Evolutionary conservation across 1,139 yeast species (phyloP).

Genomic region (Yamadazyma sp.): DNA sequence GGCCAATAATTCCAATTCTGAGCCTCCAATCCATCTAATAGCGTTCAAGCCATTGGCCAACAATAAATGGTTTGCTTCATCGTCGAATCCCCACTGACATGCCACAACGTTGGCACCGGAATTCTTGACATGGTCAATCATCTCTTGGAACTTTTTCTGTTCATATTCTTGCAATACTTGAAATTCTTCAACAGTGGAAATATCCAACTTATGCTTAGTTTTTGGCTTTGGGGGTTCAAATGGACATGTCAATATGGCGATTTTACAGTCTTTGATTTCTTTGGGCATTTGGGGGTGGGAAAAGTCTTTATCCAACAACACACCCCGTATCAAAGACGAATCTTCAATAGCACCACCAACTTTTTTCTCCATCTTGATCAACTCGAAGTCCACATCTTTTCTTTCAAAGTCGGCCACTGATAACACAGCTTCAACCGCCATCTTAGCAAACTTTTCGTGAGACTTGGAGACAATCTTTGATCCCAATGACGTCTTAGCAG

Average conservation of each 20-base stretch:
- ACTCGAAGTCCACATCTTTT: slow-evolving; percentile 93
- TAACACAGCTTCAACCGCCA: slow-evolving; percentile 96
- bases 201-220: slow-evolving; percentile 95
- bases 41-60: slow-evolving; percentile 89
- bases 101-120: slow-evolving; percentile 96
- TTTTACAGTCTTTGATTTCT: slow-evolving; percentile 71
- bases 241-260: slow-evolving; percentile 96
- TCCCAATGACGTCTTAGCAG: slow-evolving; percentile 93
- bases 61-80: slow-evolving; percentile 93
- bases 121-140: slow-evolving; percentile 83
- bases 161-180: slow-evolving; percentile 87
- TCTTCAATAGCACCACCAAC: slow-evolving; percentile 93
- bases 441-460: slow-evolving; percentile 89
- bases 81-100: slow-evolving; percentile 99
- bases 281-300: slow-evolving; percentile 99
- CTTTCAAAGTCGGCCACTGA: slow-evolving; percentile 90
- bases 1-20: slow-evolving; percentile 92
- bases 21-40: slow-evolving; percentile 99
- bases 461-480: slow-evolving; percentile 93
- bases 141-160: slow-evolving; percentile 83
- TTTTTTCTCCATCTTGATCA: slow-evolving; percentile 92
- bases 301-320: slow-evolving; percentile 91
- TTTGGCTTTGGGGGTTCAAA: slow-evolving; percentile 99
- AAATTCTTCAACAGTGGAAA: slow-evolving; percentile 89
- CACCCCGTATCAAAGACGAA: slow-evolving; percentile 83